Evolutionary conservation across 1,284 basidiomycete genomes (phyloP).

Genomic region (Trichosporon ovoides): DNA sequence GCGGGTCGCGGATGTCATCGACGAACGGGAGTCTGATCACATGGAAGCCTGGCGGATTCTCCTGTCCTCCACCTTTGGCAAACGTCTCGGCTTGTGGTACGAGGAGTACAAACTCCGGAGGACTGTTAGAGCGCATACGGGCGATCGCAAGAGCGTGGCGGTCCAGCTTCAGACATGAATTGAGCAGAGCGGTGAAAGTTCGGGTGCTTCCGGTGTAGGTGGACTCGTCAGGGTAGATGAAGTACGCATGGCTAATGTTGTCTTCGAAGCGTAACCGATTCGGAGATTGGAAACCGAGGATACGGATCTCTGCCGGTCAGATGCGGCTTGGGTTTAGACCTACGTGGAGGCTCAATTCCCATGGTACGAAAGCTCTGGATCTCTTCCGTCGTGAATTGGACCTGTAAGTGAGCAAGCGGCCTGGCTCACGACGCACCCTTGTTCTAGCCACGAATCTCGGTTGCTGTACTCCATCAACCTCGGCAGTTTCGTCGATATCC

Average conservation of each 20-base stretch:
- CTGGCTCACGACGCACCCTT: slow-evolving; percentile 40
- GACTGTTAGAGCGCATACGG: slow-evolving; percentile 64
- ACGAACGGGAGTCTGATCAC: slow-evolving; percentile 85
- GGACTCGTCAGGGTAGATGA: slow-evolving; percentile 88
- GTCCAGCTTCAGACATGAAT: slow-evolving; percentile 72
- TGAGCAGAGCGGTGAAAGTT: slow-evolving; percentile 80
- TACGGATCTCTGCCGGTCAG: slow-evolving; percentile 57
- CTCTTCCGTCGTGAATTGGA: slow-evolving; percentile 81
- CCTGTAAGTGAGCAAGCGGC: slow-evolving; percentile 50
- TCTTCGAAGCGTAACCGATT: slow-evolving; percentile 70
- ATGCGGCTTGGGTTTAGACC: slow-evolving; percentile 22
- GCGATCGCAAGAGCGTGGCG: slow-evolving; percentile 75
- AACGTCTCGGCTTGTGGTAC: slow-evolving; percentile 79
- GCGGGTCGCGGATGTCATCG: slow-evolving; percentile 82
- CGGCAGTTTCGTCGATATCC: not conserved
- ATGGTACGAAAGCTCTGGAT: slow-evolving; percentile 72
- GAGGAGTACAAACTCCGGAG: slow-evolving; percentile 76
- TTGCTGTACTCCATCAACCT: not conserved
- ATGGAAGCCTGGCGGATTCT: slow-evolving; percentile 84
- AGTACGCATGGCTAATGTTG: slow-evolving; percentile 84
- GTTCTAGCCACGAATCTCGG: slow-evolving; percentile 36
- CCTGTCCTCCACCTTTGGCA: slow-evolving; percentile 66
- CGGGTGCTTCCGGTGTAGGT: slow-evolving; percentile 80
- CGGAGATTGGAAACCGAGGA: slow-evolving; percentile 86
- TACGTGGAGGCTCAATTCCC: slow-evolving; percentile 64